Evolutionary conservation across 2,329 filamentous ascomycete genomes (phyloP).

Genomic region (Fusarium redolens): DNA sequence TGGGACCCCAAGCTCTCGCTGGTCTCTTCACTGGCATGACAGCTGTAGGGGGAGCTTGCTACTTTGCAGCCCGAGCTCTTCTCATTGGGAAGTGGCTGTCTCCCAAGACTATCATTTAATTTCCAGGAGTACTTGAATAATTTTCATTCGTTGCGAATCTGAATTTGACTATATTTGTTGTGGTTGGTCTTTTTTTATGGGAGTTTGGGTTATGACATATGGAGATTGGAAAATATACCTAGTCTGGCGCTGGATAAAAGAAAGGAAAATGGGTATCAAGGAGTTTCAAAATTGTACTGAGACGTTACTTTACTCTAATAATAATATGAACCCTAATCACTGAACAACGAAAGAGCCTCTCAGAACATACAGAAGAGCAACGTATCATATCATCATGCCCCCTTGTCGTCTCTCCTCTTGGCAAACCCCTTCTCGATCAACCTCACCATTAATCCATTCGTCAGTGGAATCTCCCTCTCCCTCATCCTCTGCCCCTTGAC

Average conservation of each 20-base stretch:
- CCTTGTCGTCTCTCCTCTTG: constrained; percentile 34
- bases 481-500: constrained; percentile 43
- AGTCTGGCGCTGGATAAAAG: background rate
- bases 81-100: constrained; percentile 42
- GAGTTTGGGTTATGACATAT: background rate
- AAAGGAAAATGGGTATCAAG: background rate
- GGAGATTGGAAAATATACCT: background rate
- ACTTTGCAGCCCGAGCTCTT: constrained; percentile 45
- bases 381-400: background rate
- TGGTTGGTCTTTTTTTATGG: background rate
- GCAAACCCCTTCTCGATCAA: constrained; percentile 49
- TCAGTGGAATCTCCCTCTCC: constrained; percentile 48
- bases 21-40: constrained; percentile 59
- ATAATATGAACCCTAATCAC: background rate
- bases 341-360: background rate
- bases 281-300: background rate
- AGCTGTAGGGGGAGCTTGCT: constrained; percentile 49
- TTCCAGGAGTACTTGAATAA: background rate
- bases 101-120: constrained; percentile 31
- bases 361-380: background rate
- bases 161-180: background rate
- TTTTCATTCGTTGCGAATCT: background rate
- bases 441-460: constrained; percentile 43
- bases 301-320: background rate
- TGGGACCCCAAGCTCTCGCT: constrained; percentile 57